Evolutionary conservation across 2,329 filamentous ascomycete genomes (phyloP).

Genomic region (Ophiognomonia clavigignenti-juglandacearum): DNA sequence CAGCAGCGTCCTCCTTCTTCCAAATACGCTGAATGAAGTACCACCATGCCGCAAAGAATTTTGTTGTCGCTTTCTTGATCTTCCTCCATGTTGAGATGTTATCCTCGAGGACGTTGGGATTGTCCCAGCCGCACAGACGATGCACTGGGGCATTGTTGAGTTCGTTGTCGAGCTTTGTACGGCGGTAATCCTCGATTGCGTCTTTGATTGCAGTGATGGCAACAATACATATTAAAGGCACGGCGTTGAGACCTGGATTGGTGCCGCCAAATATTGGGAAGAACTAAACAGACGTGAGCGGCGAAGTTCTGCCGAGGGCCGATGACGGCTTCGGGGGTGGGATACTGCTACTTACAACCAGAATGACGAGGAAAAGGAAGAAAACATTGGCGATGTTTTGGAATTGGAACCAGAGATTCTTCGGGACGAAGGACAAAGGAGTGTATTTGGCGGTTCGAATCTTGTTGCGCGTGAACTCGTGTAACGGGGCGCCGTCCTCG

Average conservation of each 20-base stretch:
- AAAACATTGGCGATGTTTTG: constrained; percentile 99
- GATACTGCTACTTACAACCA: constrained; percentile 63
- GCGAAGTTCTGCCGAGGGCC: not conserved
- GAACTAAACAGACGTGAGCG: constrained; percentile 54
- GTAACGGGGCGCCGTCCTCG: constrained; percentile 69
- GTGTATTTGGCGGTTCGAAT: constrained; percentile 98
- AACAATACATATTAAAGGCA: constrained; percentile 90
- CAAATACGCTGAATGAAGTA: constrained; percentile 41
- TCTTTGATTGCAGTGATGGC: constrained; percentile 88
- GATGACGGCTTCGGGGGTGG: not conserved
- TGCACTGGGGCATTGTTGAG: constrained; percentile 96
- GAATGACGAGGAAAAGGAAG: constrained; percentile 93
- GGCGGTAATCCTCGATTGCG: constrained; percentile 88
- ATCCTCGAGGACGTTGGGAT: constrained; percentile 88
- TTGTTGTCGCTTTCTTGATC: constrained; percentile 83
- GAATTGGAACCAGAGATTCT: constrained; percentile 97
- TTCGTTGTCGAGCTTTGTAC: constrained; percentile 86
- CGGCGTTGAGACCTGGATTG: constrained; percentile 84
- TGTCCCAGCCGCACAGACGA: constrained; percentile 80
- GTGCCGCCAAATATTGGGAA: constrained; percentile 93
- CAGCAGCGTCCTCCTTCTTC: constrained; percentile 44
- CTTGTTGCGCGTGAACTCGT: constrained; percentile 82
- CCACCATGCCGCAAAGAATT: constrained; percentile 50
- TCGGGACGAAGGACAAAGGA: constrained; percentile 87
- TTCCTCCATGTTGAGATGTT: constrained; percentile 80